Conservation (phyloP, 2,329 filamentous ascomycete genomes). For the Neobulgaria alba region DNA sequence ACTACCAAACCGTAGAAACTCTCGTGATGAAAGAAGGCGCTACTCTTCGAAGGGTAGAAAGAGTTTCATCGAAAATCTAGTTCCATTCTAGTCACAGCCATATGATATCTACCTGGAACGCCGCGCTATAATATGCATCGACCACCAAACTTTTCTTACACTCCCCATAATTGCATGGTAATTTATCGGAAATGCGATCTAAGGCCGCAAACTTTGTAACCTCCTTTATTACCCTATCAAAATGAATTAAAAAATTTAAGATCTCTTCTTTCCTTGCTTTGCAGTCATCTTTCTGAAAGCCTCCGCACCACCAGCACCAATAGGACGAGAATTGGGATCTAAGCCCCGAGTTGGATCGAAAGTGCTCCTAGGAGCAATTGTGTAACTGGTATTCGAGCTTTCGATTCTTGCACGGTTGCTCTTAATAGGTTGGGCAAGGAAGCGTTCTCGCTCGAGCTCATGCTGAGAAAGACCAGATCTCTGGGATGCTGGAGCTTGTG, state of each 20-base stretch:
- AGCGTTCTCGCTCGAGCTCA: constrained; percentile 44
- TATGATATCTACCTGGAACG: not conserved
- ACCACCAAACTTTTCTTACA: not conserved
- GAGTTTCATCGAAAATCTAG: too few species aligned
- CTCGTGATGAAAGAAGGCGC: too few species aligned
- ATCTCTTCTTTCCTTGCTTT: constrained; percentile 47
- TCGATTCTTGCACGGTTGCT: constrained; percentile 46
- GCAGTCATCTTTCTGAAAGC: constrained; percentile 59
- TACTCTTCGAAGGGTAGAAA: too few species aligned
- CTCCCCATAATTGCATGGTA: not conserved
- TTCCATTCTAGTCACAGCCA: too few species aligned
- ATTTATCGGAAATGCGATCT: too few species aligned
- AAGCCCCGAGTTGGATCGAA: constrained; percentile 44
- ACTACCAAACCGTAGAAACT: too few species aligned
- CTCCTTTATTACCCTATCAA: not conserved
- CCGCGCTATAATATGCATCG: not conserved
- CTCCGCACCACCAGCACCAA: constrained; percentile 54
- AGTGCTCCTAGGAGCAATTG: constrained; percentile 41
- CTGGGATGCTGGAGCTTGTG: constrained; percentile 23
- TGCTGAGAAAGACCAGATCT: constrained; percentile 20
- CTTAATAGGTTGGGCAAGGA: constrained; percentile 46
- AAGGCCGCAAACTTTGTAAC: not conserved
- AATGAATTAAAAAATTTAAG: constrained; percentile 4
- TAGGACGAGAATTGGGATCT: constrained; percentile 44
- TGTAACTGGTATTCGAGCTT: constrained; percentile 28